Percentiles rank a stretch among this genome's conserved stretches.
phyloP scores from a whole-genome alignment of 352 stramenopile species.

The Globisporangium iwayamae region DNA sequence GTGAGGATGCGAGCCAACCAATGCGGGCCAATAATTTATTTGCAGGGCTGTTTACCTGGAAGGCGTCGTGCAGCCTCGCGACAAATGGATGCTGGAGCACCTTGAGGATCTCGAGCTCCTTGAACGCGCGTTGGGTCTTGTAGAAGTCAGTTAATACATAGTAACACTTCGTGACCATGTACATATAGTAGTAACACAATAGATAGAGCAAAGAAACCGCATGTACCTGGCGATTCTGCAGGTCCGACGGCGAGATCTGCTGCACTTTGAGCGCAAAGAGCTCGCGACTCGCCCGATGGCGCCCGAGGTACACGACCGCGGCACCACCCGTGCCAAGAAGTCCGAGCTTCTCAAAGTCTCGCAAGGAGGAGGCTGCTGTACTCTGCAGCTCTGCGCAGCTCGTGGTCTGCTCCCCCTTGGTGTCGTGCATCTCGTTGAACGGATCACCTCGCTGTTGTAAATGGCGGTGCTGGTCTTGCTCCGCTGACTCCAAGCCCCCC shows the following conservation, averaged over 20 bases:
- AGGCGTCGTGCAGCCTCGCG: constrained; percentile 21
- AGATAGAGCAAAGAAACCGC: no score
- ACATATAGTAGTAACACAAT: no score
- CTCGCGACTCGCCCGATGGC: constrained; percentile 14
- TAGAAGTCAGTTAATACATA: not conserved
- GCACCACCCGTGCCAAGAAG: constrained; percentile 26
- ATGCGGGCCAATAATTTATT: not conserved
- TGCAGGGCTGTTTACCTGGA: constrained; percentile 5
- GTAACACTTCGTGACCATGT: no score
- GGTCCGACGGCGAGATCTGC: constrained; percentile 8
- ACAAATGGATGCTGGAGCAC: constrained; percentile 31
- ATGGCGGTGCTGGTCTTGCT: not conserved
- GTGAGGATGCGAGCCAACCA: not conserved
- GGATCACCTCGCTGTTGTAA: not conserved
- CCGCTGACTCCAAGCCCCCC: not conserved
- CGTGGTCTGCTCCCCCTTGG: not conserved
- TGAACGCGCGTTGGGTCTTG: constrained; percentile 21
- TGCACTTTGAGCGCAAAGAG: constrained; percentile 33
- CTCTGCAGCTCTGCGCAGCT: not conserved
- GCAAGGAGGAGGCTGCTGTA: not conserved
- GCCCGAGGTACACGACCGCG: constrained; percentile 30
- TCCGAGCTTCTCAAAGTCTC: constrained; percentile 27
- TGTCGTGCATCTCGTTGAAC: not conserved
- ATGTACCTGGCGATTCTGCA: constrained; percentile 16
- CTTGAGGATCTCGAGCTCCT: constrained; percentile 27